phyloP scores from a whole-genome alignment of 306 rosid species.

The Luffa aegyptiaca region DNA sequence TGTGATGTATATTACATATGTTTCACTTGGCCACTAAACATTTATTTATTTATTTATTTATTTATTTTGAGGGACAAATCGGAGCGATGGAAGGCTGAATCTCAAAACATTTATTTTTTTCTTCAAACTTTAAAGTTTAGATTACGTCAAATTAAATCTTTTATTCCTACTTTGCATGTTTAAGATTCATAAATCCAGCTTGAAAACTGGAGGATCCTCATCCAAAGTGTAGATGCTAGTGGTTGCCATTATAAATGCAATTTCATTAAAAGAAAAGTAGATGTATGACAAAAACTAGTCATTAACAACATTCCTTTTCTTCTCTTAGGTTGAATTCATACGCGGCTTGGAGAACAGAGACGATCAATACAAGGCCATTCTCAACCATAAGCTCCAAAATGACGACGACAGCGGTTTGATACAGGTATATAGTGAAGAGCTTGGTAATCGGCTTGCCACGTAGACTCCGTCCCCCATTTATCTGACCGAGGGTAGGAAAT shows the following conservation, averaged over 20 bases:
- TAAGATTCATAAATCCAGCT: not conserved
- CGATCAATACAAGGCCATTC: constrained; percentile 50
- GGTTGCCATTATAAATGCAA: no score
- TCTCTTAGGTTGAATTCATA: constrained; percentile 61
- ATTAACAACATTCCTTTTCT: not conserved
- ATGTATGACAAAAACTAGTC: not conserved
- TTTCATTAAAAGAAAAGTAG: not conserved
- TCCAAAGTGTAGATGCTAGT: not conserved
- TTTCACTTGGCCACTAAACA: not conserved
- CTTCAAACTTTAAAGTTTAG: no score
- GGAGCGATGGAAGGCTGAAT: no score
- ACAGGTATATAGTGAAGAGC: constrained; percentile 47
- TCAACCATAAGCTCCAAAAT: constrained; percentile 58
- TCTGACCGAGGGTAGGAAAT: not conserved
- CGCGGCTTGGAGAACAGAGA: constrained; percentile 59
- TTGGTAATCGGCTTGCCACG: constrained; percentile 39
- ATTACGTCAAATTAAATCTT: no score
- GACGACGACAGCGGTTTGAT: constrained; percentile 42
- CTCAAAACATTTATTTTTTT: no score
- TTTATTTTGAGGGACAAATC: no score
- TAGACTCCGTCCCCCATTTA: constrained; percentile 13
- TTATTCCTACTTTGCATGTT: not conserved
- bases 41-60: no score
- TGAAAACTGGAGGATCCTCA: not conserved
- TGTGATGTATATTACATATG: not conserved